Conservation (phyloP, 2,329 filamentous ascomycete genomes). For the Gaeumannomyces sp. region DNA sequence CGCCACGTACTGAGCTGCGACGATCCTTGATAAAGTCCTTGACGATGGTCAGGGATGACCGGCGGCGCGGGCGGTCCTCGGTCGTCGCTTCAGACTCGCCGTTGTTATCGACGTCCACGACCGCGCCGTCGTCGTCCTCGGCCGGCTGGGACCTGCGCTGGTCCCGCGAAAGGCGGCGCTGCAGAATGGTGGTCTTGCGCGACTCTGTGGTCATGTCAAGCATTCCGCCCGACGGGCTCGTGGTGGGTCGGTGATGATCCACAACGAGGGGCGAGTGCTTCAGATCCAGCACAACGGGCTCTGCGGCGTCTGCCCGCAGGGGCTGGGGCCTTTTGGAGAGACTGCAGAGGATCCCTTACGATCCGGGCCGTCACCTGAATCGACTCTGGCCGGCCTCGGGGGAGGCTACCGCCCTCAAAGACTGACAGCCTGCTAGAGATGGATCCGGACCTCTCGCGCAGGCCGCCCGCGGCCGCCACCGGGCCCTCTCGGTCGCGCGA, state of each 20-base stretch:
- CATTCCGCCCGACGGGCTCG: conserved; percentile 2
- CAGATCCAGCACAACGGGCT: conserved; percentile 44
- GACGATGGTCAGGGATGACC: conserved; percentile 55
- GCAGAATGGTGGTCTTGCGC: conserved; percentile 38
- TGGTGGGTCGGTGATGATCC: conserved; percentile 43
- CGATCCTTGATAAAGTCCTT: conserved; percentile 57
- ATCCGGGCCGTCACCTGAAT: conserved; percentile 87
- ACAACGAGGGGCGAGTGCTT: conserved; percentile 55
- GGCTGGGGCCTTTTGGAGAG: conserved; percentile 30
- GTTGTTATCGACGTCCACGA: conserved; percentile 17
- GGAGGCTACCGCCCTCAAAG: conserved; percentile 41
- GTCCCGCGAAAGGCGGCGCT: conserved; percentile 40
- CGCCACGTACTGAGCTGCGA: conserved; percentile 40
- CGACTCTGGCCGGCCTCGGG: conserved; percentile 58
- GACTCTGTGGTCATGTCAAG: not conserved
- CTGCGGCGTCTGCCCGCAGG: conserved; percentile 31
- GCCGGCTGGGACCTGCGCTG: conserved; percentile 29
- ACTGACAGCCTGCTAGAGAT: conserved; percentile 50
- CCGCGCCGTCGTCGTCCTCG: conserved; percentile 25
- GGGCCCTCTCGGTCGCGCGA: conserved; percentile 37
- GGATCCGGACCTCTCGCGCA: conserved; percentile 45
- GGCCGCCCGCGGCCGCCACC: conserved; percentile 19
- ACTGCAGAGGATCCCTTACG: conserved; percentile 55
- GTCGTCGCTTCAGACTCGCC: not conserved
- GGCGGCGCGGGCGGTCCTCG: conserved; percentile 29